Base-by-base conservation (phyloP, 1,139 yeast genomes). In the Yamadazyma pseudoaaseri region DNA sequence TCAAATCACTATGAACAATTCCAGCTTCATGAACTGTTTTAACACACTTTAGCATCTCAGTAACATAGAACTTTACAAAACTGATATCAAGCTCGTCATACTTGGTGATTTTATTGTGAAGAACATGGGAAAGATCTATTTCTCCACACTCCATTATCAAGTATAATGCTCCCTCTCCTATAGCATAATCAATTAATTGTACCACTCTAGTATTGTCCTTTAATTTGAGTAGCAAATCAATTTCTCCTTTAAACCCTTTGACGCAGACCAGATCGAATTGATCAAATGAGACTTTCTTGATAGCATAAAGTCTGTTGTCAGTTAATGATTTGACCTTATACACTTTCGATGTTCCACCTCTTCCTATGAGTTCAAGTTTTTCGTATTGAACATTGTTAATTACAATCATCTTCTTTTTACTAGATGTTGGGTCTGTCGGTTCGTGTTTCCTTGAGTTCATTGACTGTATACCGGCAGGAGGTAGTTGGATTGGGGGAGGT, bases 71-170 rank as follows among this genome's bases (percentile, higher is more conserved):
- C 38, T 90, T 70, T 4, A 92, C 86, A 64, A 90, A 89, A 40
- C 81, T 80, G 31, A 83, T 49, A 53, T 90, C 96, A 42, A 86
- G 63, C 0, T 81, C 74, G 6, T 47, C 45, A 13, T 29, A 14
- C n/a, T 49, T 49, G 27, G 65, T 63, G 10, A 73, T 49, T 37
- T 86, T 67, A 34, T 74, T 76, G 31, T 79, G 77, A 36, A 92
- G 67, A 8, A 90, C 90, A 48, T 81, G 89, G 0, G 96, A 94
- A 24, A 92, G 62, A 55, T 92, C 98, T 35, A 85, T 76, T 47
- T 92, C 97, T 15, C 98, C 98, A 52, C 95, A 86, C 58, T 92
- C 98, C 97, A 92, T 87, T 1, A 92, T 86, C 42, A 90, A 63
- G 48, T 75, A 73, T 20, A 90, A 70, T 2, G 81, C 70, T 0